Conservation (phyloP, 2,329 filamentous ascomycete species). For the Diaporthe sp. region DNA sequence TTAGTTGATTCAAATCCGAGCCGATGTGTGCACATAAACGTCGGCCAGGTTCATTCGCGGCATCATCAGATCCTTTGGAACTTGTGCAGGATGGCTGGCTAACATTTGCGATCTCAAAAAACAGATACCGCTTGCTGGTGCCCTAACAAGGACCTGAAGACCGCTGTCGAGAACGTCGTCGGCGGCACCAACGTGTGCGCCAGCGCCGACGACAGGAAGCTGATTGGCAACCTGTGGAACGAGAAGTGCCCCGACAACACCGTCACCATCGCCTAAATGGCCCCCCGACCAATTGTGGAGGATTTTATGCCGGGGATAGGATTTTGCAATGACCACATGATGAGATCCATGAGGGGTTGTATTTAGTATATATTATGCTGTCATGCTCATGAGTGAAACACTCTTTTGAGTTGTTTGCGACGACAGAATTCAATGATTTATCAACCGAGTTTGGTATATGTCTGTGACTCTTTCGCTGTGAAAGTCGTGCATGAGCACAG, state of each 20-base stretch:
- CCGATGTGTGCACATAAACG: not conserved
- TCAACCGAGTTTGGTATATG: too few relatives aligned
- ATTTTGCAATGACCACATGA: constrained; percentile 14
- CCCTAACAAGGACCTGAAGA: not conserved
- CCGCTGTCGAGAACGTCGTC: not conserved
- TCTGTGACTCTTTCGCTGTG: not conserved
- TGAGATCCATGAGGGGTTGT: not conserved
- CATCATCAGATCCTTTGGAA: too few relatives aligned
- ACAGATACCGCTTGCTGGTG: constrained; percentile 20
- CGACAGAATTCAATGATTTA: not conserved
- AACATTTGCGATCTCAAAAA: not conserved
- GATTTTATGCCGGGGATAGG: not conserved
- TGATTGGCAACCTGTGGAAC: not conserved
- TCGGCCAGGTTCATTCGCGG: not conserved
- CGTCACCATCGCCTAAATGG: not conserved
- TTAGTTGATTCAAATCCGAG: not conserved
- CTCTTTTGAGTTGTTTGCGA: not conserved
- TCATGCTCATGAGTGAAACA: not conserved
- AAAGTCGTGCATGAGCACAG: too few relatives aligned
- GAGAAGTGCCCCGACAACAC: constrained; percentile 5
- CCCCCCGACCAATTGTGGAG: not conserved
- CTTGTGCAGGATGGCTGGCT: not conserved
- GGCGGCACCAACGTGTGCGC: not conserved
- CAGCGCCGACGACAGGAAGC: not conserved
- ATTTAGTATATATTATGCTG: not conserved